These are phyloP conservation scores for Przewalskia tangutica DNA, from an alignment of 257 asterid genomes.

Conservation along the genomic window DNA sequence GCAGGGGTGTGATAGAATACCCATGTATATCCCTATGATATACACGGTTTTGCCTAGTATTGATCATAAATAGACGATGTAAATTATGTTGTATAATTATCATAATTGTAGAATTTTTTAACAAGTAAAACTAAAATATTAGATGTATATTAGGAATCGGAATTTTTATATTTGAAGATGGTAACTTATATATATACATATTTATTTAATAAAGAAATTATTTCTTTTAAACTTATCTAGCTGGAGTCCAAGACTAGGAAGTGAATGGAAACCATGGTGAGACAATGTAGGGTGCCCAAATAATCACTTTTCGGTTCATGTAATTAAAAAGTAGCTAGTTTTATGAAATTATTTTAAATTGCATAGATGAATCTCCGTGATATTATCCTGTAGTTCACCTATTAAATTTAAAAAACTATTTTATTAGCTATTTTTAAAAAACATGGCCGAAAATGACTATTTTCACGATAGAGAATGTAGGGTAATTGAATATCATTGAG, in stretches of 20 bases:
- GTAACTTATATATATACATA: too few relatives aligned
- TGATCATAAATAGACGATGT: too few relatives aligned
- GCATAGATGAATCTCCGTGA: neutral
- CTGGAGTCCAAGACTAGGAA: neutral
- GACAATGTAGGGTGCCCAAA: neutral
- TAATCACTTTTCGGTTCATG: neutral
- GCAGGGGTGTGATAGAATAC: too few relatives aligned
- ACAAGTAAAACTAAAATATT: too few relatives aligned
- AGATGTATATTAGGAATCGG: too few relatives aligned
- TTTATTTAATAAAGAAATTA: too few relatives aligned
- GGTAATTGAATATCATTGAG: neutral
- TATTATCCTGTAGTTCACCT: neutral
- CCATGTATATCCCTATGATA: too few relatives aligned
- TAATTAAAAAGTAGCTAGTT: neutral
- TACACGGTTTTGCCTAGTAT: too few relatives aligned
- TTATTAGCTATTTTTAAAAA: neutral
- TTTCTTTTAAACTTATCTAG: neutral
- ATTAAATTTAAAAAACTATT: neutral
- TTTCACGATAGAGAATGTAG: too few relatives aligned
- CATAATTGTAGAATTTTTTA: too few relatives aligned
- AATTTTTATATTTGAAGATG: too few relatives aligned
- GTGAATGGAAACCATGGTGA: neutral
- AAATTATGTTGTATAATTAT: too few relatives aligned
- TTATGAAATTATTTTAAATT: neutral
- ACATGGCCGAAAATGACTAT: neutral